Base-by-base conservation (phyloP, 2,329 filamentous ascomycete genomes). In the Macrophomina tecta region DNA sequence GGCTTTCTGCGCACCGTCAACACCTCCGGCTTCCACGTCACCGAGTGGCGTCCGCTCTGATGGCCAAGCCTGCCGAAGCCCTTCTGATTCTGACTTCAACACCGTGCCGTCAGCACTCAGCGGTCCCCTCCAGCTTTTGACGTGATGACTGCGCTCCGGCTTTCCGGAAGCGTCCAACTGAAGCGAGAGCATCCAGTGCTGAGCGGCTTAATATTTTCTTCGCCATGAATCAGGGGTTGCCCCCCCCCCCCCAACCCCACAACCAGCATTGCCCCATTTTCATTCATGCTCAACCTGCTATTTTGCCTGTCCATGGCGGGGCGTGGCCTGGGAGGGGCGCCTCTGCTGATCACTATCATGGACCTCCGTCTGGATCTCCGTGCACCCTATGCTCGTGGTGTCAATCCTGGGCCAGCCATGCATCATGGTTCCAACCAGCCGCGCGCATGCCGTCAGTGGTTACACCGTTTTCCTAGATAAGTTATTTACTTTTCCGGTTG, bases 401-500 rank as follows among this genome's bases (percentile, higher is more conserved):
- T 32, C 45, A 38, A 49, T 30, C 58, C 16, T n/a, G 45, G 32
- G 14, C n/a, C 3, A 6, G 32, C 11, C 6, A 16, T 62, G 58
- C 45, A 45, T 12, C n/a, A 28, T 16, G 5, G n/a, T 9, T 12
- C 11, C 14, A 18, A 32, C 11, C 58, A 48, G 32, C 12, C n/a
- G 58, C 32, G 32, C 9, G 45, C 58, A 28, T 46, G 58, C 45
- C 45, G 42, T 62, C 58, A 49, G 18, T 18, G 45, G 58, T 28
- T 62, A 49, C 58, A 62, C 58, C 49, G 34, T 28, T 18, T 38
- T 49, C 32, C 58, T 36, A 51, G 45, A 62, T 49, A 28, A 48
- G 58, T 18, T 16, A 8, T 32, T 23, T 51, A 42, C 45, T 62
- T 62, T 62, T 62, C 45, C 49, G 58, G 58, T 42, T n/a, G 45